These are phyloP conservation scores for Aspergillus phoenicis DNA, from an alignment of 2,329 filamentous ascomycete species.

Conservation along the genomic window DNA sequence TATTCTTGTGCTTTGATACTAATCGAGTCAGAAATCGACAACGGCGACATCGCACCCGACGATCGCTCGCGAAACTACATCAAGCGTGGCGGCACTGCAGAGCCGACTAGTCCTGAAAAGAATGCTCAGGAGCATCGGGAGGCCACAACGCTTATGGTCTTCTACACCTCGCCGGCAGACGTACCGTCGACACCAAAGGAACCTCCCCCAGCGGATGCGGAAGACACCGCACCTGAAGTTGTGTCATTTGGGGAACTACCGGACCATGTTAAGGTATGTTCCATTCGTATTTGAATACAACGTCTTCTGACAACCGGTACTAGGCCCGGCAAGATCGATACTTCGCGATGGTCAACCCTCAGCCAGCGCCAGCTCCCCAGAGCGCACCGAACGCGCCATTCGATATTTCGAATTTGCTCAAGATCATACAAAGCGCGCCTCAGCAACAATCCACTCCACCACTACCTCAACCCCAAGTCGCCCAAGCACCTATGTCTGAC, in stretches of 20 bases:
- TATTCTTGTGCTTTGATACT: not conserved
- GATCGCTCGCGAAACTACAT: constrained; percentile 43
- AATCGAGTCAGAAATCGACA: constrained; percentile 42
- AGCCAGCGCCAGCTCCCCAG: constrained; percentile 28
- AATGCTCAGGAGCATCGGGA: constrained; percentile 51
- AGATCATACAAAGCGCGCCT: constrained; percentile 41
- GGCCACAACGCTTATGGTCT: constrained; percentile 51
- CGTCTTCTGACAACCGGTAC: constrained; percentile 14
- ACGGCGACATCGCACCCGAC: constrained; percentile 36
- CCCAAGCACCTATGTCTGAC: constrained; percentile 28
- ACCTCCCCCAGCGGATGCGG: constrained; percentile 41
- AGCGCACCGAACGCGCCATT: constrained; percentile 30
- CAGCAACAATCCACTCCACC: constrained; percentile 34
- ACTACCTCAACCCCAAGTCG: constrained; percentile 30
- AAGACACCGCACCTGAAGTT: constrained; percentile 40
- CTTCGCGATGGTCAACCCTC: constrained; percentile 39
- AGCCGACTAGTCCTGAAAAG: constrained; percentile 45
- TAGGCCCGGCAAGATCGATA: constrained; percentile 48
- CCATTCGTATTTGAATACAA: not conserved
- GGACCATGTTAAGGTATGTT: constrained; percentile 43
- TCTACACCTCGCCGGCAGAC: constrained; percentile 50
- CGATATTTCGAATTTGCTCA: constrained; percentile 46
- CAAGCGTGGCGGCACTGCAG: constrained; percentile 46
- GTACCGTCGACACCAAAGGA: constrained; percentile 52
- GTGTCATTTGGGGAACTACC: constrained; percentile 47